Evolutionary conservation across 177 flowering plant species (phyloP), one percentile per base, ranked within the genome.

Genomic region (Vitis hybrid): DNA sequence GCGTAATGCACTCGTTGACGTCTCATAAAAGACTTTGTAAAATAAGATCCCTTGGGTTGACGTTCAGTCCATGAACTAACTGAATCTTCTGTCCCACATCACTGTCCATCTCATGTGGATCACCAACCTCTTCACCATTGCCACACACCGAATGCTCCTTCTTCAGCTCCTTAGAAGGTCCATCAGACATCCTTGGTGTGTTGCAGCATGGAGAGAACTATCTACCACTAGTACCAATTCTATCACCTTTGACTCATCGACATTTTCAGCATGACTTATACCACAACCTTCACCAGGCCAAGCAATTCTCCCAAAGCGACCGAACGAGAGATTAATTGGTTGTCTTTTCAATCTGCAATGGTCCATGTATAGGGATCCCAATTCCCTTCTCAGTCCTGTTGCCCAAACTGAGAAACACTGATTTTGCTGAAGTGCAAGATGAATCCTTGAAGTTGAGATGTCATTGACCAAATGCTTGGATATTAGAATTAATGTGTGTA

Each of bases 261-360:
- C 73, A 73, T 98, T 96, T 71, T 95, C 89, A 51, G 94, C 90
- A 84, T 81, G 90, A 77, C 98, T 89, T 2, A 97, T 88, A 28
- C 95, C 95, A 31, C 94, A 90, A 64, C 81, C 78, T 75, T 90
- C 97, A 82, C 79, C 85, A 33, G 94, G 94, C 93, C 97, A 92
- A 51, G 93, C 92, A 82, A 97, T 92, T 60, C 91, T 87, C 51
- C 99, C 98, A 77, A 91, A 92, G 64, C 82, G 85, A 58, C 99
- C 99, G 77, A 94, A 96, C 81, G 86, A 97, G 78, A 96, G 85
- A 82, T 96, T 92, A 19, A 96, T 97, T 2, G 94, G 88, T 74
- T 94, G 97, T 89, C 68, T 82, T 92, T 24, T 84, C 90, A 68
- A 94, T 85, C 78, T 64, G 85, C 77, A 92, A 73, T 1, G 94